Conservation (phyloP, 1,284 basidiomycete genomes). For the Trametes versicolor region DNA sequence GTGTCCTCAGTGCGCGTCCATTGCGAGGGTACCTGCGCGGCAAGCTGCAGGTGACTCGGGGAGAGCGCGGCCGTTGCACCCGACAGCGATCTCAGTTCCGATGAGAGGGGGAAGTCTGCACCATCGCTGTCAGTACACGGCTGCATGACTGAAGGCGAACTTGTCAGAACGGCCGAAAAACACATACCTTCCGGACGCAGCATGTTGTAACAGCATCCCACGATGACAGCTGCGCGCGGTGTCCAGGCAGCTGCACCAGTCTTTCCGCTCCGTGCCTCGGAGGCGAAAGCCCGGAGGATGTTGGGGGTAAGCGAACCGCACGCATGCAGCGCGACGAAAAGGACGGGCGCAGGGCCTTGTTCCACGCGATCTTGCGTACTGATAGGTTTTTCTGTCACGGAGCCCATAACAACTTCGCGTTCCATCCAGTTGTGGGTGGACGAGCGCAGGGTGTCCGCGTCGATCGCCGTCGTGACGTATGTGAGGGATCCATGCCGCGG, state of each 20-base stretch:
- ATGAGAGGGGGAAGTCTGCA: slow-evolving; percentile 54
- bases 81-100: slow-evolving; percentile 9
- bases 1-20: slow-evolving; percentile 48
- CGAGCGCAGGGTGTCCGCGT: slow-evolving; percentile 30
- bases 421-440: slow-evolving; percentile 19
- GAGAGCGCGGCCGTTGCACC: slow-evolving; percentile 28
- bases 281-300: slow-evolving; percentile 52
- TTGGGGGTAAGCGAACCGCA: slow-evolving; percentile 60
- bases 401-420: not conserved
- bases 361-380: not conserved
- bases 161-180: not conserved
- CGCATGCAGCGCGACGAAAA: slow-evolving; percentile 73
- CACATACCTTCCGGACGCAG: slow-evolving; percentile 52
- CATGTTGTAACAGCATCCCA: slow-evolving; percentile 65
- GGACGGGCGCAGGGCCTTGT: slow-evolving; percentile 51
- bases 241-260: slow-evolving; percentile 43
- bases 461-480: slow-evolving; percentile 27
- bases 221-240: slow-evolving; percentile 52
- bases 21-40: slow-evolving; percentile 55
- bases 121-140: not conserved
- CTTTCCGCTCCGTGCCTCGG: slow-evolving; percentile 9
- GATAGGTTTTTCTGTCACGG: not conserved
- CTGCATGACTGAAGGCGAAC: not conserved
- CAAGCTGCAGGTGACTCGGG: slow-evolving; percentile 63
- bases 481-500: slow-evolving; percentile 26